Conservation (phyloP, 2,329 filamentous ascomycete genomes). For the Raffaelea arxii region DNA sequence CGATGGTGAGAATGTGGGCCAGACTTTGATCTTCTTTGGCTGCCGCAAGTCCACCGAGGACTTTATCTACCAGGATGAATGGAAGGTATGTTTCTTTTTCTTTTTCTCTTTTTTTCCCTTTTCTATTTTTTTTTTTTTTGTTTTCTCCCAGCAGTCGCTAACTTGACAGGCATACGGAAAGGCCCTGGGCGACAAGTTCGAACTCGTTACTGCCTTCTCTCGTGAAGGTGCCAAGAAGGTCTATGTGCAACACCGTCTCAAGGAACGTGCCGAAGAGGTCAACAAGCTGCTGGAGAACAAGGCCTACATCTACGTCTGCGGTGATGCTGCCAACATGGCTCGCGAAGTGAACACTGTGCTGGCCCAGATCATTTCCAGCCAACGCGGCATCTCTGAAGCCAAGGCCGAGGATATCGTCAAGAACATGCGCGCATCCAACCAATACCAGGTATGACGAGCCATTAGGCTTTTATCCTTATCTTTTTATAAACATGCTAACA, state of each 20-base stretch:
- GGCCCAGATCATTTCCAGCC: conserved; percentile 73
- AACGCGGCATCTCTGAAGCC: conserved; percentile 69
- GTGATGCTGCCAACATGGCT: conserved; percentile 95
- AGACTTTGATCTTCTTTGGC: conserved; percentile 87
- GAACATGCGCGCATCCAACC: conserved; percentile 86
- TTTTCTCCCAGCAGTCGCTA: neutral
- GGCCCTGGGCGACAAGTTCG: conserved; percentile 77
- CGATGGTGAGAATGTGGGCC: conserved; percentile 72
- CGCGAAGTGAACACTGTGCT: conserved; percentile 86
- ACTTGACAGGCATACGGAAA: conserved; percentile 64
- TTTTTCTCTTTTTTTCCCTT: neutral
- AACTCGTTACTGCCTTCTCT: conserved; percentile 92
- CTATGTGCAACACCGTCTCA: conserved; percentile 89
- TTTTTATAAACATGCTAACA: no score
- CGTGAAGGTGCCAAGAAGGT: conserved; percentile 79
- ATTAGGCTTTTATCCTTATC: neutral
- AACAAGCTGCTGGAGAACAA: conserved; percentile 78
- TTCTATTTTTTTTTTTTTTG: neutral
- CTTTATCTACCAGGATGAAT: conserved; percentile 86
- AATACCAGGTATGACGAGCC: conserved; percentile 74
- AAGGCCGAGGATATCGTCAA: conserved; percentile 97
- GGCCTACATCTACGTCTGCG: conserved; percentile 96
- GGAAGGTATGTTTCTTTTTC: conserved; percentile 58
- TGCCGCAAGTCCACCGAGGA: conserved; percentile 84
- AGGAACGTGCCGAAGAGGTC: conserved; percentile 73